Conservation (phyloP, 148 eudicot species). For the Vaccinium myrtillus region DNA sequence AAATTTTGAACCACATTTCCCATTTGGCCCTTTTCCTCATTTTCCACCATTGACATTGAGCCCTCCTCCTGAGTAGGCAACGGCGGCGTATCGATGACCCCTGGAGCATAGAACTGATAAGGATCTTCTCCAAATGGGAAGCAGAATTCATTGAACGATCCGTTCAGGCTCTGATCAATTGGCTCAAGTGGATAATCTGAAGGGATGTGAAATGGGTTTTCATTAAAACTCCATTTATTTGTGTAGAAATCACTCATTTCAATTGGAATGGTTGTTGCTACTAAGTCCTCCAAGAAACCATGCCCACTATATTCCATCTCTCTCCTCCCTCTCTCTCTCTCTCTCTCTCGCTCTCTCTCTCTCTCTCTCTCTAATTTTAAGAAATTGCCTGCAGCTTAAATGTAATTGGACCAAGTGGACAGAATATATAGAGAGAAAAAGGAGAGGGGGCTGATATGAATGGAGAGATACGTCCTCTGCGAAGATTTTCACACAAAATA, state of each 20-base stretch:
- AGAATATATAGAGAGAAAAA: slow-evolving; percentile 13
- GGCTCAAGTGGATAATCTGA: slow-evolving; percentile 15
- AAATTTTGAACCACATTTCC: slow-evolving; percentile 15
- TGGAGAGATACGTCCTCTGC: too few species aligned
- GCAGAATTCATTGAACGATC: slow-evolving; percentile 16
- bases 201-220: slow-evolving; percentile 16
- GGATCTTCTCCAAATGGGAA: slow-evolving; percentile 24
- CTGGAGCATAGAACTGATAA: background rate
- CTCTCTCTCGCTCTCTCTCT: too few species aligned
- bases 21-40: slow-evolving; percentile 16
- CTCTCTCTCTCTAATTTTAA: slow-evolving; percentile 1
- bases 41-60: slow-evolving; percentile 18
- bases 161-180: background rate
- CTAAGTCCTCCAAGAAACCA: slow-evolving; percentile 30
- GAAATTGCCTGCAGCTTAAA: background rate
- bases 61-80: background rate
- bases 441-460: background rate
- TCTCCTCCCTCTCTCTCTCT: too few species aligned
- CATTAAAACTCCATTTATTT: slow-evolving; percentile 24
- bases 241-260: slow-evolving; percentile 18
- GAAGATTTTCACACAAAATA: too few species aligned
- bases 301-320: slow-evolving; percentile 33
- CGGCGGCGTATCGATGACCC: slow-evolving; percentile 6
- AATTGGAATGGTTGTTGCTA: slow-evolving; percentile 6
- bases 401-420: background rate